Percentiles rank a stretch among this genome's conserved stretches.
phyloP scores from a whole-genome alignment of 495 filamentous ascomycete species.

The Geoglossum glabrum region DNA sequence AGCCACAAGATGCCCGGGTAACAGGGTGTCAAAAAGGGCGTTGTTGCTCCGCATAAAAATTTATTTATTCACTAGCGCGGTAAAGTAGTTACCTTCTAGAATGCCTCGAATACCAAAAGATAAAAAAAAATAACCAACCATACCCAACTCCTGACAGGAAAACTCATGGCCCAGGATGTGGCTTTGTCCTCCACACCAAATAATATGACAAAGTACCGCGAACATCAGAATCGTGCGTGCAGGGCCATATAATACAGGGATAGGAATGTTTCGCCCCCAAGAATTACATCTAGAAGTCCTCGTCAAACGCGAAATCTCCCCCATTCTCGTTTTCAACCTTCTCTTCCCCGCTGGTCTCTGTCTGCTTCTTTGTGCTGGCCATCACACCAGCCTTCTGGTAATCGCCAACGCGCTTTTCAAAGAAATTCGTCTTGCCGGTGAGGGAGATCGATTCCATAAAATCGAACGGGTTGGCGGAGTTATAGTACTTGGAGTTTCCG shows the following conservation, averaged over 20 bases:
- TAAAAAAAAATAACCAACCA: not conserved
- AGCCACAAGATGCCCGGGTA: too few species aligned
- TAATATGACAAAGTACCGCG: not conserved
- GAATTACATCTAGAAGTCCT: slow-evolving; percentile 63
- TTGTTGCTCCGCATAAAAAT: not conserved
- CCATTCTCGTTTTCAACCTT: slow-evolving; percentile 42
- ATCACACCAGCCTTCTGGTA: slow-evolving; percentile 99
- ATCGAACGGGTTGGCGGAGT: slow-evolving; percentile 88
- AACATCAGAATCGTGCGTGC: not conserved
- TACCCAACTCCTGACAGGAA: not conserved
- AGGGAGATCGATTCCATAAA: slow-evolving; percentile 99
- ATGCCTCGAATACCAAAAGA: not conserved
- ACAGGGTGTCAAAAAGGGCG: too few species aligned
- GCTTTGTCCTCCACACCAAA: not conserved
- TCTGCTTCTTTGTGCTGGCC: slow-evolving; percentile 70
- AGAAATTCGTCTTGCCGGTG: slow-evolving; percentile 99
- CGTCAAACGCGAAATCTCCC: slow-evolving; percentile 79
- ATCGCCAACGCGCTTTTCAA: slow-evolving; percentile 98
- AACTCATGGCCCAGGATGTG: too few species aligned
- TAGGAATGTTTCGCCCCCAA: not conserved
- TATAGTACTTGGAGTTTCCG: slow-evolving; percentile 85
- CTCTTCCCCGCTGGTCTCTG: slow-evolving; percentile 20
- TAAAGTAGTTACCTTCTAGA: not conserved
- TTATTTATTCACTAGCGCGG: not conserved
- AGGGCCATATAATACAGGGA: not conserved